phyloP scores from a whole-genome alignment of 305 asterid species.

The Solanum hybrid region DNA sequence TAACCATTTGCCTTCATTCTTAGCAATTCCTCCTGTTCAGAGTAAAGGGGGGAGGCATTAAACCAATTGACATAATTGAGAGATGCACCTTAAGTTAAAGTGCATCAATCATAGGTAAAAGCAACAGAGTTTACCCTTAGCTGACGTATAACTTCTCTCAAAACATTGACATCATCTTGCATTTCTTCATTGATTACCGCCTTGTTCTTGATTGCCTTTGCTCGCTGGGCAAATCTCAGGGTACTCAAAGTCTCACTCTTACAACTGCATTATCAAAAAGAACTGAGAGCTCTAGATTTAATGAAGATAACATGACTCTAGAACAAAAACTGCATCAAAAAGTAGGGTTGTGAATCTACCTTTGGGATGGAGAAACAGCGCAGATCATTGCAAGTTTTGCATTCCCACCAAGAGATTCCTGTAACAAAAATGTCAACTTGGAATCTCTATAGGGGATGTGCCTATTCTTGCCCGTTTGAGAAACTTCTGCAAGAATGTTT shows the following conservation, averaged over 20 bases:
- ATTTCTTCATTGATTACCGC: slow-evolving; percentile 88
- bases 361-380: slow-evolving; percentile 85
- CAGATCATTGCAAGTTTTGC: slow-evolving; percentile 99
- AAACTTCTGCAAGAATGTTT: slow-evolving; percentile 92
- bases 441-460: slow-evolving; percentile 99
- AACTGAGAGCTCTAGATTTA: not conserved
- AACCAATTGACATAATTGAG: not conserved
- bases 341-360: slow-evolving; percentile 31
- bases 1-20: slow-evolving; percentile 56
- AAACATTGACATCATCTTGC: slow-evolving; percentile 86
- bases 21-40: slow-evolving; percentile 58
- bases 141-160: slow-evolving; percentile 82
- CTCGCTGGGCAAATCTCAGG: slow-evolving; percentile 96
- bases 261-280: slow-evolving; percentile 45
- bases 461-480: slow-evolving; percentile 94
- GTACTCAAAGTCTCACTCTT: slow-evolving; percentile 90
- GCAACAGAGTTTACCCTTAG: slow-evolving; percentile 37
- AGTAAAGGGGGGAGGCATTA: not conserved
- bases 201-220: slow-evolving; percentile 94
- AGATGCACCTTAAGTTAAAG: not conserved
- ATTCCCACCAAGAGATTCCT: slow-evolving; percentile 97
- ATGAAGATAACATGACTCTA: not conserved
- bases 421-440: slow-evolving; percentile 87
- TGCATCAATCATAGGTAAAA: not conserved
- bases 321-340: not conserved